Conservation (phyloP, 495 filamentous ascomycete species). For the Alectoria sarmentosa region DNA sequence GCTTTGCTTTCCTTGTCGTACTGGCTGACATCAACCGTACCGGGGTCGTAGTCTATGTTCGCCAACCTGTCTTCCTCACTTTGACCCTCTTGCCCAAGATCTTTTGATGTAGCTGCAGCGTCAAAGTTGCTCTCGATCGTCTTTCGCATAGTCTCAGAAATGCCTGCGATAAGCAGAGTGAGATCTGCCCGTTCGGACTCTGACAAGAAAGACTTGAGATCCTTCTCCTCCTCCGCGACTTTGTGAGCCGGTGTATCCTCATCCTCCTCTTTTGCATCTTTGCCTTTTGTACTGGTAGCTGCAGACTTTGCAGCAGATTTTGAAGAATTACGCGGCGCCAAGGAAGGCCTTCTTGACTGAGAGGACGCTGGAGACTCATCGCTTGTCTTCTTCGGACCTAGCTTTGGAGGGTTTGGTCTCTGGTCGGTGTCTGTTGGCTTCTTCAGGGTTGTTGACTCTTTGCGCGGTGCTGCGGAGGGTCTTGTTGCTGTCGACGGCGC, state of each 20-base stretch:
- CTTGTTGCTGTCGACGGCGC: slow-evolving; percentile 1
- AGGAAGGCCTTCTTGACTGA: slow-evolving; percentile 3
- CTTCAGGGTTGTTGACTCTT: neutral
- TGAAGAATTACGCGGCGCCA: slow-evolving; percentile 1
- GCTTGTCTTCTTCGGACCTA: neutral
- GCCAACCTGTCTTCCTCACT: slow-evolving; percentile 26
- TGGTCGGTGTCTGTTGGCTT: neutral
- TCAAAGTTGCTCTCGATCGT: slow-evolving; percentile 38
- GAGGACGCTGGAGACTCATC: neutral
- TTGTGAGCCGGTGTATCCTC: slow-evolving; percentile 18
- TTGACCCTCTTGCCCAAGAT: neutral
- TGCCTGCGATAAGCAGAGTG: slow-evolving; percentile 40
- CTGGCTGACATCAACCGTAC: slow-evolving; percentile 24
- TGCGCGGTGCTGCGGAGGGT: slow-evolving; percentile 6
- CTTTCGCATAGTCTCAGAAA: slow-evolving; percentile 41
- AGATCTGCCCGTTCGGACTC: slow-evolving; percentile 44
- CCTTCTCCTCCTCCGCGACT: slow-evolving; percentile 34
- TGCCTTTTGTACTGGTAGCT: neutral
- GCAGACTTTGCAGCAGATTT: neutral
- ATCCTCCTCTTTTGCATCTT: neutral
- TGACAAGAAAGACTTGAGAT: slow-evolving; percentile 43
- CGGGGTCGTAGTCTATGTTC: slow-evolving; percentile 26
- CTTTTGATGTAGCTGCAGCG: slow-evolving; percentile 15
- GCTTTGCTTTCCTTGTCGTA: slow-evolving; percentile 28
- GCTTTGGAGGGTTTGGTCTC: slow-evolving; percentile 7